Evolutionary conservation across 257 asterid species (phyloP).

Genomic region (Paraleonurus japonicus): DNA sequence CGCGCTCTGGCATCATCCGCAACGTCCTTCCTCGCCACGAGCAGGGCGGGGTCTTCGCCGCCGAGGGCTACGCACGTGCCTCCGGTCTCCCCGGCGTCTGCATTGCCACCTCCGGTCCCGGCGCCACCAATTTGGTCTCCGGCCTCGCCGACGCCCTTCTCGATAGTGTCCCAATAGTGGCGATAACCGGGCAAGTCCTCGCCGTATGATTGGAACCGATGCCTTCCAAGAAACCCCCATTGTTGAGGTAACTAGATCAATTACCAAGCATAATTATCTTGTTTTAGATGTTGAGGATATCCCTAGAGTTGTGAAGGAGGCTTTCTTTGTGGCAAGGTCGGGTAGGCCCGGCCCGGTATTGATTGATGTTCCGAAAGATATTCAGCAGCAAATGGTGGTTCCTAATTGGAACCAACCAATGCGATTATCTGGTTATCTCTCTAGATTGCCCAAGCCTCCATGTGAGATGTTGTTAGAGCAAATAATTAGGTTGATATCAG

Average conservation of each 20-base stretch:
- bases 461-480: slow-evolving; percentile 45
- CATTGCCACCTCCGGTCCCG: slow-evolving; percentile 92
- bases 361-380: slow-evolving; percentile 80
- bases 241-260: slow-evolving; percentile 78
- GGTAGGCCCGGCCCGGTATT: slow-evolving; percentile 86
- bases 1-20: slow-evolving; percentile 62
- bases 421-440: slow-evolving; percentile 54
- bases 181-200: slow-evolving; percentile 86
- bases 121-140: slow-evolving; percentile 81
- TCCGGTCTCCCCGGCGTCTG: slow-evolving; percentile 72
- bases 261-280: slow-evolving; percentile 79
- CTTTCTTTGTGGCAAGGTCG: slow-evolving; percentile 52
- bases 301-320: slow-evolving; percentile 68
- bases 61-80: slow-evolving; percentile 89
- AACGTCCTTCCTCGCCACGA: slow-evolving; percentile 87
- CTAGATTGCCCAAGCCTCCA: slow-evolving; percentile 63
- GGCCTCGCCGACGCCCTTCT: slow-evolving; percentile 74
- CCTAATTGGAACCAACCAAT: slow-evolving; percentile 70
- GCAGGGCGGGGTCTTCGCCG: slow-evolving; percentile 83
- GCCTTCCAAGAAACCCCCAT: slow-evolving; percentile 88
- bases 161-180: slow-evolving; percentile 77
- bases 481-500: slow-evolving; percentile 54
- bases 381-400: slow-evolving; percentile 77
- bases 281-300: slow-evolving; percentile 70
- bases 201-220: slow-evolving; percentile 79